Conservation (phyloP, 768 basidiomycete genomes). For the Amanita pallidorosea region DNA sequence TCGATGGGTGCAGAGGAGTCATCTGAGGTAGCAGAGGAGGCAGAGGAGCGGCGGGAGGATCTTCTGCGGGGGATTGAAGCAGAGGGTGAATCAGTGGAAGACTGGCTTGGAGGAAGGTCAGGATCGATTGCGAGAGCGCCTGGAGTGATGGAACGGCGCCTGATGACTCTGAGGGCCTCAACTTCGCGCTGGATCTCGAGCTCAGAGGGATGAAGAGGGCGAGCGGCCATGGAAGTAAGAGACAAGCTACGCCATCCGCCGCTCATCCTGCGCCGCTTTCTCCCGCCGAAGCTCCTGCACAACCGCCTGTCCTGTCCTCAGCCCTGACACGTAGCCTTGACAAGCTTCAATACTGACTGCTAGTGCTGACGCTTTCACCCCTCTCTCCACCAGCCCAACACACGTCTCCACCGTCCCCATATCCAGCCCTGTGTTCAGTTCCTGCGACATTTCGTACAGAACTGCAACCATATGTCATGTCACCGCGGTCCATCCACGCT, state of each 20-base stretch:
- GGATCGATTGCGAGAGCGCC: conserved; percentile 83
- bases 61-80: conserved; percentile 16
- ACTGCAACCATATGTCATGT: conserved; percentile 37
- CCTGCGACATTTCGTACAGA: conserved; percentile 78
- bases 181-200: conserved; percentile 84
- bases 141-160: conserved; percentile 74
- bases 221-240: conserved; percentile 23
- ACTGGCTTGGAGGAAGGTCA: conserved; percentile 70
- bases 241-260: neutral
- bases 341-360: conserved; percentile 39
- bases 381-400: conserved; percentile 85
- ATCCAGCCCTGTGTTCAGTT: conserved; percentile 80
- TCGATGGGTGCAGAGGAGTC: conserved; percentile 31
- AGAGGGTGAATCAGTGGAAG: conserved; percentile 26
- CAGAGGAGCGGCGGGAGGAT: conserved; percentile 15
- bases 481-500: neutral
- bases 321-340: conserved; percentile 9
- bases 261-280: conserved; percentile 23
- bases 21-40: conserved; percentile 11
- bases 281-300: conserved; percentile 78
- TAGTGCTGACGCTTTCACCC: conserved; percentile 85
- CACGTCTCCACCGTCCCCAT: conserved; percentile 89
- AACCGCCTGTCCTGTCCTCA: conserved; percentile 46
- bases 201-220: conserved; percentile 63
- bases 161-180: conserved; percentile 75